Evolutionary conservation across 495 filamentous ascomycete genomes (phyloP), one percentile per base, ranked within the genome.

Genomic region (Pyrenopolyporus hunteri): DNA sequence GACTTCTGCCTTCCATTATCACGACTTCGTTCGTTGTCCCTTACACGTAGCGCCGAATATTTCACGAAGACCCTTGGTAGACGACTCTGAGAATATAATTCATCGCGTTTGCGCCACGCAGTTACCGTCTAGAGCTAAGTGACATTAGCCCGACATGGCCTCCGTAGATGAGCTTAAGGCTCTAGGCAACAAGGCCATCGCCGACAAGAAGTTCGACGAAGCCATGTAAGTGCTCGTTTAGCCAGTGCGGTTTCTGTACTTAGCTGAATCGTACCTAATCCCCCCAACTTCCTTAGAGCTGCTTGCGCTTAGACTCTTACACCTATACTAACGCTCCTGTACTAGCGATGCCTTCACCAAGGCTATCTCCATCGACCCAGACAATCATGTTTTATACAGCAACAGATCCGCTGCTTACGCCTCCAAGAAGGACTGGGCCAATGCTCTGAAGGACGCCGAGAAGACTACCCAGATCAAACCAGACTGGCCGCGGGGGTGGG

Each of bases 401-500:
- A 98, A 98, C 77, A 87, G 94, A 53, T 98, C 95, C 6, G 94
- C 91, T 45, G 92, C 94, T n/a, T 96, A 94, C 70, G 87, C 92
- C 17, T 97, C 95, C 6, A 89, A 93, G 71, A 87, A 86, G 63
- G 86, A 97, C 32, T 98, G 89, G 79, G 80, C 88, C 61, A 83
- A 86, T 59, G 94, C 94, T 14, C 77, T 97, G 13, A 81, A 88
- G 49, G 94, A 98, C 83, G 94, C 95, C 46, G 87, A 88, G 68
- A 97, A 96, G 82, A 91, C 91, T 0, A 93, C 87, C 45, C 84
- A 94, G 79, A 78, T 98, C 73, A 98, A 98, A 81, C 89, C 94
- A 10, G 93, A 98, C 79, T 98, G 95, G 95, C 89, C 92, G 28
- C 96, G 97, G 76, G 95, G 94, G 67, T 94, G 91, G 85, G 85